These are phyloP conservation scores for Medicago ruthenica DNA, from an alignment of 306 rosid genomes.

Conservation along the genomic window DNA sequence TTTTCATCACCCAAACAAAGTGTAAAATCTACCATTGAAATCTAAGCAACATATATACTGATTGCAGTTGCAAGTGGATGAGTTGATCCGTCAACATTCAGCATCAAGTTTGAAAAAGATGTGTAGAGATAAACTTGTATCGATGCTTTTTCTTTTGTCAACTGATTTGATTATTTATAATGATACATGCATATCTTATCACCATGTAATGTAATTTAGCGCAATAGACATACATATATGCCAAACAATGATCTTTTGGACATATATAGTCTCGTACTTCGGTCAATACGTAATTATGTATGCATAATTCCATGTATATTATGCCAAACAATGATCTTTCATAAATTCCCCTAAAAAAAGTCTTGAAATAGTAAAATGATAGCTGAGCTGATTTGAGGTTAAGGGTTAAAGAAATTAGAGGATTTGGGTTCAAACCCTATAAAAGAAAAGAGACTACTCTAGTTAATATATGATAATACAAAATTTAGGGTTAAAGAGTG, in stretches of 20 bases:
- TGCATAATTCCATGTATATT: too few species aligned
- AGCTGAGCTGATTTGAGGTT: too few species aligned
- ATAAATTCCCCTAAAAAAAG: too few species aligned
- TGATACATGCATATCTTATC: not conserved
- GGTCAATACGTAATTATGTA: not conserved
- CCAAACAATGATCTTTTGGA: not conserved
- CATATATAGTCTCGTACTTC: not conserved
- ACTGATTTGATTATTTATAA: conserved; percentile 16
- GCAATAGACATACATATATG: not conserved
- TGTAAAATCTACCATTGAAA: conserved; percentile 37
- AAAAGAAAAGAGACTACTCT: too few species aligned
- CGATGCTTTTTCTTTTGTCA: conserved; percentile 25
- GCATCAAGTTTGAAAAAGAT: conserved; percentile 46
- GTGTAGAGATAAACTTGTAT: conserved; percentile 34
- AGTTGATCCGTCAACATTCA: conserved; percentile 35
- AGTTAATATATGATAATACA: too few species aligned
- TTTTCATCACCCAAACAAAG: not conserved
- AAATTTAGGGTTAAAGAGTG: too few species aligned
- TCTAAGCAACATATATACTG: not conserved
- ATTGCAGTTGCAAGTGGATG: conserved; percentile 41
- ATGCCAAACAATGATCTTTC: too few species aligned
- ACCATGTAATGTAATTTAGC: not conserved
- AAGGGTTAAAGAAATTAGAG: too few species aligned
- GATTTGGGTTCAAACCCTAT: too few species aligned
- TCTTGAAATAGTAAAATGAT: too few species aligned